Evolutionary conservation across 306 rosid genomes (phyloP).

Genomic region (Styphnolobium japonicum): DNA sequence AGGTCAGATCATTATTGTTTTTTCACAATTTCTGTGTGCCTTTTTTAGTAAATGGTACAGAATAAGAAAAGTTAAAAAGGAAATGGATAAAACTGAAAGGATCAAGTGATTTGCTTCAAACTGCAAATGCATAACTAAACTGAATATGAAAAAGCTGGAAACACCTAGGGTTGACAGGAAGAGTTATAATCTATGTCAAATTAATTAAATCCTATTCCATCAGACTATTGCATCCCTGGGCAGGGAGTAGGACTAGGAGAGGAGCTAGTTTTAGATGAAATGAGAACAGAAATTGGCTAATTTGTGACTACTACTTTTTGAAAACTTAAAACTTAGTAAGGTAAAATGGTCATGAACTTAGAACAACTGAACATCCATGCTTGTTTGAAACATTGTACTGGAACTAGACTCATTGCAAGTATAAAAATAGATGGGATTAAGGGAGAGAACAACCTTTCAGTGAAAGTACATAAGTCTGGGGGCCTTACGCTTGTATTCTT

Average conservation of each 20-base stretch:
- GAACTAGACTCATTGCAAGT: conserved; percentile 27
- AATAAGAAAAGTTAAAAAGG: not conserved
- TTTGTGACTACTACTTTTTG: not conserved
- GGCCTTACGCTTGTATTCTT: too few relatives aligned
- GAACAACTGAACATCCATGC: conserved; percentile 38
- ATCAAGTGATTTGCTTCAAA: not conserved
- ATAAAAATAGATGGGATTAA: too few relatives aligned
- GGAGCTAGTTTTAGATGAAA: conserved; percentile 17
- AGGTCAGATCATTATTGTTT: not conserved
- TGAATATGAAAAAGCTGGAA: not conserved
- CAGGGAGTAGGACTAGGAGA: not conserved
- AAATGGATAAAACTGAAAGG: not conserved
- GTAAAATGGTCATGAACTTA: conserved; percentile 43
- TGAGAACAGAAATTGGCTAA: conserved; percentile 11
- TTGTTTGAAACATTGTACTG: conserved; percentile 30
- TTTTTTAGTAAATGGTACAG: not conserved
- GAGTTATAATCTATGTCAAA: not conserved
- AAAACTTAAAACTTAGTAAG: conserved; percentile 12
- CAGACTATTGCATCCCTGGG: not conserved
- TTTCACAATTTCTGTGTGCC: not conserved
- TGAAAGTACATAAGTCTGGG: too few relatives aligned
- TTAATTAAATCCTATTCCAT: not conserved
- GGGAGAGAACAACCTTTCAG: too few relatives aligned
- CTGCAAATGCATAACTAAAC: not conserved
- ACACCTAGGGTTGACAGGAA: not conserved